Conservation (phyloP, 495 filamentous ascomycete genomes). For the Glonium stellatum region DNA sequence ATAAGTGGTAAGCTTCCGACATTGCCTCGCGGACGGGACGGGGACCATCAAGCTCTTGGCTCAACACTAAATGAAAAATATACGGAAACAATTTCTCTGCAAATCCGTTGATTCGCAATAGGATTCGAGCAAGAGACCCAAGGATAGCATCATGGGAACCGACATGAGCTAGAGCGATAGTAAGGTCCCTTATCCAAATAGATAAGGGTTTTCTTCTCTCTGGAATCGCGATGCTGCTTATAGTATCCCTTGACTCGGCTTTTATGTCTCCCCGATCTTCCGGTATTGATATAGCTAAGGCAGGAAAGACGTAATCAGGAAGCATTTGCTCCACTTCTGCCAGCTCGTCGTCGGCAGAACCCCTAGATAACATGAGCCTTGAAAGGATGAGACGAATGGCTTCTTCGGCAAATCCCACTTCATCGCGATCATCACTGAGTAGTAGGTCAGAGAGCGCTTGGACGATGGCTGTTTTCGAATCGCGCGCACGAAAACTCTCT, state of each 20-base stretch:
- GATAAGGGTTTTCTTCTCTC: constrained; percentile 4
- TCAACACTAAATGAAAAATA: constrained; percentile 64
- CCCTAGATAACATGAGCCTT: constrained; percentile 35
- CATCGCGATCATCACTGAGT: constrained; percentile 51
- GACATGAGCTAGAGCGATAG: constrained; percentile 53
- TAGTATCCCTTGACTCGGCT: not conserved
- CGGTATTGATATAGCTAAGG: constrained; percentile 13
- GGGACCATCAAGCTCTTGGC: constrained; percentile 48
- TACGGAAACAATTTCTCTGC: constrained; percentile 30
- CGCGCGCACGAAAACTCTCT: constrained; percentile 3
- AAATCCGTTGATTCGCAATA: constrained; percentile 23
- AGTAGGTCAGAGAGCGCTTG: constrained; percentile 61
- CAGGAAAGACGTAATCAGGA: constrained; percentile 12
- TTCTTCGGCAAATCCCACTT: constrained; percentile 69
- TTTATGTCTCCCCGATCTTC: not conserved
- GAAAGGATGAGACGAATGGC: constrained; percentile 66
- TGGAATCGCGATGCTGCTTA: constrained; percentile 11
- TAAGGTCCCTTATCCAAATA: constrained; percentile 60
- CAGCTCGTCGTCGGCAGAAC: constrained; percentile 5
- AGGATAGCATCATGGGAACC: constrained; percentile 55
- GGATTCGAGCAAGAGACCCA: constrained; percentile 20
- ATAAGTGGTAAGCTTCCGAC: constrained; percentile 44
- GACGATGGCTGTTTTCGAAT: constrained; percentile 44
- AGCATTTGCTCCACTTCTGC: constrained; percentile 22
- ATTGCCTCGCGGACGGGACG: constrained; percentile 43